phyloP scores from a whole-genome alignment of 2,329 filamentous ascomycete species.

The Trichoderma citrinoviride region DNA sequence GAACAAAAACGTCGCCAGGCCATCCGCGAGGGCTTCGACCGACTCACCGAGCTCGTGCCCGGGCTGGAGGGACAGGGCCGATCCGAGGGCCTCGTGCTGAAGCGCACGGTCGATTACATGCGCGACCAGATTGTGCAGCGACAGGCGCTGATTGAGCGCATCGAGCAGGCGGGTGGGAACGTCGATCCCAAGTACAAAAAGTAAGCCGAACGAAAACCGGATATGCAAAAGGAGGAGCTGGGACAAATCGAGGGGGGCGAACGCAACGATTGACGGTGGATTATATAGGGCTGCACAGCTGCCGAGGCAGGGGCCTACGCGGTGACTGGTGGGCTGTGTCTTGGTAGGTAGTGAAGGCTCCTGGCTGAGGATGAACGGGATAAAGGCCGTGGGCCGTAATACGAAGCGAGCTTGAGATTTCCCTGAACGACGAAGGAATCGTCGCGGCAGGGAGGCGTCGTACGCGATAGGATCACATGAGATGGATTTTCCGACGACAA shows the following conservation, averaged over 20 bases:
- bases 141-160: slow-evolving; percentile 53
- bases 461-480: no score
- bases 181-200: slow-evolving; percentile 50
- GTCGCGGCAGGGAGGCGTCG: no score
- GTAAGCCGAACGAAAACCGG: slow-evolving; percentile 34
- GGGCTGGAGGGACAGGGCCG: slow-evolving; percentile 79
- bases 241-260: no score
- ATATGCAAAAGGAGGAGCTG: fast-evolving
- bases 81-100: slow-evolving; percentile 81
- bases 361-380: no score
- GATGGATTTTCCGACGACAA: no score
- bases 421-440: no score
- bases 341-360: background rate
- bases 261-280: background rate
- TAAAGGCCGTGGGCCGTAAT: no score
- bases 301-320: background rate
- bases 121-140: slow-evolving; percentile 58
- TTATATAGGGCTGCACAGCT: background rate
- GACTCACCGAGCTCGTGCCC: slow-evolving; percentile 75
- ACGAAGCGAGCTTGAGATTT: no score
- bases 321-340: background rate
- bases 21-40: slow-evolving; percentile 81
- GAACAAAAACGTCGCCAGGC: slow-evolving; percentile 53
- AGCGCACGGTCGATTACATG: slow-evolving; percentile 66
- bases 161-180: slow-evolving; percentile 57